A percentile compares a stretch with the other conserved stretches of the same genome.
phyloP scores from a whole-genome alignment of 306 rosid genomes.

The Fragaria nilgerrensis region DNA sequence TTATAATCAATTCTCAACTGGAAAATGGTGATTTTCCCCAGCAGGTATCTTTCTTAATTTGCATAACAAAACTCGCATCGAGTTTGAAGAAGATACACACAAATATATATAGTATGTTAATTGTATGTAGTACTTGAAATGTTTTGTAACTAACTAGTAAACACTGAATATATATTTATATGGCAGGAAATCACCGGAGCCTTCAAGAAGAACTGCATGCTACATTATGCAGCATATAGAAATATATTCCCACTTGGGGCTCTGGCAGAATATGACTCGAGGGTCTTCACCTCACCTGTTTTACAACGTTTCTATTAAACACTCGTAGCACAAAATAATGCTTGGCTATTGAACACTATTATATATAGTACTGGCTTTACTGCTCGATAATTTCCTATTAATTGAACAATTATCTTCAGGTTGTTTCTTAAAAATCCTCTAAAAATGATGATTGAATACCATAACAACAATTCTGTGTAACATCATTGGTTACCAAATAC shows the following conservation, averaged over 20 bases:
- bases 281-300: no score
- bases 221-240: conserved; percentile 60
- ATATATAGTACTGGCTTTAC: no score
- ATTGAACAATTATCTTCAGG: no score
- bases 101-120: no score
- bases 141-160: background rate
- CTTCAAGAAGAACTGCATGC: conserved; percentile 57
- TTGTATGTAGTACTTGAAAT: background rate
- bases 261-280: conserved; percentile 35
- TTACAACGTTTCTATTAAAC: no score
- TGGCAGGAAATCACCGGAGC: conserved; percentile 53
- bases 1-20: conserved; percentile 56
- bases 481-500: no score
- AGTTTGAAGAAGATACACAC: background rate
- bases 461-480: no score
- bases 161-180: background rate
- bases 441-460: no score
- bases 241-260: conserved; percentile 63
- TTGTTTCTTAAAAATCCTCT: no score
- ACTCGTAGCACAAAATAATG: no score
- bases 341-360: no score
- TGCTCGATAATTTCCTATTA: no score
- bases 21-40: conserved; percentile 73
- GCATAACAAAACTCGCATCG: background rate
- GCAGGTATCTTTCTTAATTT: conserved; percentile 28